These are phyloP conservation scores for Sordariomycetes sp. DNA, from an alignment of 2,329 filamentous ascomycete species.

Conservation along the genomic window DNA sequence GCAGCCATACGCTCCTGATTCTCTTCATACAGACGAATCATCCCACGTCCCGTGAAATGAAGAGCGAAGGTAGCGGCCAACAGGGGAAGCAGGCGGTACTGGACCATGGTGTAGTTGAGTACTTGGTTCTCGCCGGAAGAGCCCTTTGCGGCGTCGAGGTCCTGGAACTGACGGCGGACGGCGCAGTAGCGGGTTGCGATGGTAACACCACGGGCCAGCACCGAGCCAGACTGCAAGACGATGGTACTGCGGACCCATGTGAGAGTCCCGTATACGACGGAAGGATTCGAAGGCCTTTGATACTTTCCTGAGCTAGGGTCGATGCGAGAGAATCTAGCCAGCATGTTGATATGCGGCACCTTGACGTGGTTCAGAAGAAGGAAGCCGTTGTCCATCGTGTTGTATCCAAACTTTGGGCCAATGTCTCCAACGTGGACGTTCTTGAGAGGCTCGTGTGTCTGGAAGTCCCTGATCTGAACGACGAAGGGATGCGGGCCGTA, in stretches of 20 bases:
- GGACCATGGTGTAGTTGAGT: slow-evolving; percentile 74
- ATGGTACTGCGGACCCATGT: slow-evolving; percentile 3
- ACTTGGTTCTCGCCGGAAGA: slow-evolving; percentile 61
- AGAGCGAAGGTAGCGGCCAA: slow-evolving; percentile 69
- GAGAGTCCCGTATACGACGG: slow-evolving; percentile 2
- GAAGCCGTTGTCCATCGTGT: slow-evolving; percentile 78
- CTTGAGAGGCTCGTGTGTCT: slow-evolving; percentile 37
- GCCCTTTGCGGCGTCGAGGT: slow-evolving; percentile 54
- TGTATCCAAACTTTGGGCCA: slow-evolving; percentile 72
- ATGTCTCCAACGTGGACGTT: slow-evolving; percentile 73
- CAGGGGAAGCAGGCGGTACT: slow-evolving; percentile 62
- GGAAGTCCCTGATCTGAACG: slow-evolving; percentile 52
- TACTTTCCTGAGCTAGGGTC: slow-evolving; percentile 45
- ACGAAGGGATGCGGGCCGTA: slow-evolving; percentile 73
- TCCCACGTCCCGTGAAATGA: slow-evolving; percentile 68
- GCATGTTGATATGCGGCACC: slow-evolving; percentile 65
- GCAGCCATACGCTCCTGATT: slow-evolving; percentile 58
- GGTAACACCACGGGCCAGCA: slow-evolving; percentile 66
- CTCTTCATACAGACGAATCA: slow-evolving; percentile 65
- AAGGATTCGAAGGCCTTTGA: slow-evolving; percentile 1
- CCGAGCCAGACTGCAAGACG: slow-evolving; percentile 36
- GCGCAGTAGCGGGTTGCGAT: slow-evolving; percentile 69
- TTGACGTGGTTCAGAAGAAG: slow-evolving; percentile 66
- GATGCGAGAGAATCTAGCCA: slow-evolving; percentile 61
- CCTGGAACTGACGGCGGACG: slow-evolving; percentile 69